These are phyloP conservation scores for Tolypocladium ophioglossoides DNA, from an alignment of 2,329 filamentous ascomycete genomes.

Conservation along the genomic window DNA sequence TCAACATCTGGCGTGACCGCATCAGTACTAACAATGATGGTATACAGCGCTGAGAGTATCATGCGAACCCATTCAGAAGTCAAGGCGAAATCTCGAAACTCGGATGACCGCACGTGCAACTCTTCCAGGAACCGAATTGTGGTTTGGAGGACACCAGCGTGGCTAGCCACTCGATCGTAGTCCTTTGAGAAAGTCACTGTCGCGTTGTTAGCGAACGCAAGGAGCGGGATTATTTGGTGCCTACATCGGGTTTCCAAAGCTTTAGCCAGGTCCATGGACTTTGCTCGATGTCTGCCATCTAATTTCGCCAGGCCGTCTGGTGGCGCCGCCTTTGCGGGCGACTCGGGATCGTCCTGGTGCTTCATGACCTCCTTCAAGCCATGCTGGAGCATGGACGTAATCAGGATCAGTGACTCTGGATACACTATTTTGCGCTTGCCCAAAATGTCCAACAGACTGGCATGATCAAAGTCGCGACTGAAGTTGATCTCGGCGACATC, in stretches of 20 bases:
- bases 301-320: constrained; percentile 3
- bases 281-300: constrained; percentile 30
- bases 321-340: constrained; percentile 25
- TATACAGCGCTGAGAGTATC: constrained; percentile 72
- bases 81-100: constrained; percentile 74
- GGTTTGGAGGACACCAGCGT: constrained; percentile 59
- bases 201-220: constrained; percentile 6
- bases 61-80: constrained; percentile 73
- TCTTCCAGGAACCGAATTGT: constrained; percentile 71
- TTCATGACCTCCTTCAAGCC: constrained; percentile 63
- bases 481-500: constrained; percentile 69
- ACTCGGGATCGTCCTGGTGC: constrained; percentile 49
- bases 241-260: constrained; percentile 45
- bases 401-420: constrained; percentile 68
- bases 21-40: constrained; percentile 79
- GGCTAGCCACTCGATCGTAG: constrained; percentile 35
- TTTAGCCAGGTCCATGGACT: constrained; percentile 57
- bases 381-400: constrained; percentile 79
- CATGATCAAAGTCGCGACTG: constrained; percentile 62
- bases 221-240: constrained; percentile 11
- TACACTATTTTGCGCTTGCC: constrained; percentile 57
- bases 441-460: constrained; percentile 65
- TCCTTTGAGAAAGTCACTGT: constrained; percentile 21
- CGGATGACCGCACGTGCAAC: constrained; percentile 62
- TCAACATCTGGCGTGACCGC: constrained; percentile 75